These are phyloP conservation scores for Eucalyptus victrix DNA, from an alignment of 345 rosid species.

Conservation along the genomic window DNA sequence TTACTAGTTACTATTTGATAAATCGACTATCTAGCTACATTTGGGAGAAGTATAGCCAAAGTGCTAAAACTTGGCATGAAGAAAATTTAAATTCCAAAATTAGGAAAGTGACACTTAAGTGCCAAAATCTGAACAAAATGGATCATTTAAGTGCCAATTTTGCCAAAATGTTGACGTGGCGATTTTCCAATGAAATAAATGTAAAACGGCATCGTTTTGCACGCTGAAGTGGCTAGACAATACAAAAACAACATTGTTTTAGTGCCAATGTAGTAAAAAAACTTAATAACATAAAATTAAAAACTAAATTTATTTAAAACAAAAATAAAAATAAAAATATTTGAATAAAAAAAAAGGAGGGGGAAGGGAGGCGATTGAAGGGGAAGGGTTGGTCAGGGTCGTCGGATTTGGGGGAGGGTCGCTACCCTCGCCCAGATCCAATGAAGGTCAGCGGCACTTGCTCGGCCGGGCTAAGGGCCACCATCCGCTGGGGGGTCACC, in stretches of 20 bases:
- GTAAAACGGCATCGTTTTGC: rapidly evolving
- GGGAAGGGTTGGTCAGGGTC: rapidly evolving
- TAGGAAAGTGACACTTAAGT: too few relatives aligned
- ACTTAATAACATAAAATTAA: too few relatives aligned
- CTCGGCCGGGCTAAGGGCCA: rapidly evolving
- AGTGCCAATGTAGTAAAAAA: too few relatives aligned
- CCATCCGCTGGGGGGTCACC: rapidly evolving
- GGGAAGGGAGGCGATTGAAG: too few relatives aligned
- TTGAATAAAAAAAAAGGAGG: rapidly evolving
- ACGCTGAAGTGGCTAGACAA: rapidly evolving
- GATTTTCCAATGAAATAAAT: rapidly evolving
- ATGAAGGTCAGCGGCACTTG: rapidly evolving
- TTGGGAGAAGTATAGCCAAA: too few relatives aligned
- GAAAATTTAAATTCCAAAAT: too few relatives aligned
- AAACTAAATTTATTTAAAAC: too few relatives aligned
- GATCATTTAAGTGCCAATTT: too few relatives aligned
- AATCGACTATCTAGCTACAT: neutral
- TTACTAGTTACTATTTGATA: neutral
- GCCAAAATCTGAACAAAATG: rapidly evolving
- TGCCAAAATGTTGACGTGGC: rapidly evolving
- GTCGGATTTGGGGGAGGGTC: rapidly evolving
- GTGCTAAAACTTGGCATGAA: too few relatives aligned
- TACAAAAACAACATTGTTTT: rapidly evolving
- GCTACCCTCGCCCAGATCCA: rapidly evolving
- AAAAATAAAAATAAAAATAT: too few relatives aligned